These are phyloP conservation scores for Graphiopsis chlorocephala DNA, from an alignment of 2,329 filamentous ascomycete genomes.

Conservation along the genomic window DNA sequence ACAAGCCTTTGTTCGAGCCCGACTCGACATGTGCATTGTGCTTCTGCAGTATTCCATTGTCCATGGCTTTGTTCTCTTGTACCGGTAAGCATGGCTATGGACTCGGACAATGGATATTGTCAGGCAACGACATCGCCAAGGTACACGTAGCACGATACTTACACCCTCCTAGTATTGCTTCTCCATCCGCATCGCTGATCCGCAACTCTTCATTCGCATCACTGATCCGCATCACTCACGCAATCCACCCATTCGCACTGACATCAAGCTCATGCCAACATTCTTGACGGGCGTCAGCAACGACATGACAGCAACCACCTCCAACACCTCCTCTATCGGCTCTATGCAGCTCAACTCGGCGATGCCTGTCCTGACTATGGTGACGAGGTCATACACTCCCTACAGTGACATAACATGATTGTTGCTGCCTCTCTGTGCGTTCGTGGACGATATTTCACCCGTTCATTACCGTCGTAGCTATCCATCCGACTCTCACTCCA, in stretches of 20 bases:
- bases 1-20: not conserved
- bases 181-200: not conserved
- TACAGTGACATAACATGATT: not conserved
- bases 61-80: not conserved
- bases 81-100: not conserved
- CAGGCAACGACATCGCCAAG: not conserved
- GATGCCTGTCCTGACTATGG: not conserved
- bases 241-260: not conserved
- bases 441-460: not conserved
- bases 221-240: not conserved
- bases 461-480: too few relatives aligned
- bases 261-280: not conserved
- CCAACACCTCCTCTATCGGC: not conserved
- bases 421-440: not conserved
- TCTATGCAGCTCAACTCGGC: not conserved
- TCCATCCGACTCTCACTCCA: too few relatives aligned
- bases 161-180: not conserved
- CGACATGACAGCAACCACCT: not conserved
- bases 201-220: not conserved
- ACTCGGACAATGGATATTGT: not conserved
- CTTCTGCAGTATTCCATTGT: not conserved
- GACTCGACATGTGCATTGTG: not conserved
- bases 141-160: not conserved
- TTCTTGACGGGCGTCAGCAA: not conserved
- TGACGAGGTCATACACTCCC: not conserved